Base-by-base conservation (phyloP, 73 alveolate genomes). In the Durusdinium trenchii region DNA sequence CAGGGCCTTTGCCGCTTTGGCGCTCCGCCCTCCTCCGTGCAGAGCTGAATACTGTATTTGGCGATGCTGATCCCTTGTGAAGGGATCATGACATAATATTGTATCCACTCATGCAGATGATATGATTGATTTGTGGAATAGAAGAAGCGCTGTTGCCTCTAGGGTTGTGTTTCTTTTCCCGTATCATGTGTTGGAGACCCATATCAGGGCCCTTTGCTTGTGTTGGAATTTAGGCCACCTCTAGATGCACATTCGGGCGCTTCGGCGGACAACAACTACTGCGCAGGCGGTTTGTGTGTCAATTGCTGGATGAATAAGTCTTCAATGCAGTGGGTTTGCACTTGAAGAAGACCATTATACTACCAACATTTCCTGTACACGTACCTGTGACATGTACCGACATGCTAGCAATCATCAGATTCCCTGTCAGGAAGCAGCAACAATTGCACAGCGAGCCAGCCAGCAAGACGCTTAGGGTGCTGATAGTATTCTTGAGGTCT, bases 361-460 rank as follows among this genome's bases (percentile, higher is more conserved):
- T 60, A 23, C 30, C 30, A 23, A 32, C 73, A 23, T 32, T 23
- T 60, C 73, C 73, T 60, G n/a, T 23, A 32, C 73, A 2, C 18
- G 30, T 32, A 23, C 73, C n/a, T 2, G 30, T 60, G 30, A 60
- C n/a, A 60, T 32, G 30, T 3, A 71, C 16, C 48, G 26, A 36
- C 26, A 4, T 30, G 60, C 60, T 40, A 3, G 38, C 61, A 16
- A 18, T 30, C 20, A n/a, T 78, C 14, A 9, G 42, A 18, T n/a
- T 32, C 1, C 0, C 43, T n/a, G 36, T 71, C 90, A 69, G 98
- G 90, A 67, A 69, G 98, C 61, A 91, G 85, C 98, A 91, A 78
- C 98, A 91, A 91, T 78, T 91, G 98, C 89, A 91, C 81, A 43
- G 98, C 98, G 60, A 91, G 98, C 78, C 98, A 91, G 75, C 98